Evolutionary conservation across 768 basidiomycete species (phyloP).

Genomic region (Termitomyces sp.): DNA sequence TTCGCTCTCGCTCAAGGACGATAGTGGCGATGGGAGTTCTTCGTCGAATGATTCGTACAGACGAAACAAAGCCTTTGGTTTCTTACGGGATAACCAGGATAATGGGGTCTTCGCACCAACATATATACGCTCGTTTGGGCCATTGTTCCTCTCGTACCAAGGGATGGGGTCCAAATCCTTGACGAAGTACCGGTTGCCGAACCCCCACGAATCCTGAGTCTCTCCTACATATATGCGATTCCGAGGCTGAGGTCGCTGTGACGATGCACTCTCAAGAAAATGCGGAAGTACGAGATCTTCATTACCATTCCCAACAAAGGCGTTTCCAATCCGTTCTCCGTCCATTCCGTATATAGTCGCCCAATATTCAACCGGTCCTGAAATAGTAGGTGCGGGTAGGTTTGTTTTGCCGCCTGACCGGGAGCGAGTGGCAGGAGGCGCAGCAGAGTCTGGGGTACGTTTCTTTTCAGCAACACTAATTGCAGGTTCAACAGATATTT

Average conservation of each 20-base stretch:
- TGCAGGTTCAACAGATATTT: neutral
- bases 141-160: slow-evolving; percentile 11
- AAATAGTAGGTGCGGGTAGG: slow-evolving; percentile 7
- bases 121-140: slow-evolving; percentile 14
- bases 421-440: neutral
- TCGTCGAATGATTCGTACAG: neutral
- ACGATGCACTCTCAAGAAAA: neutral
- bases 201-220: slow-evolving; percentile 30
- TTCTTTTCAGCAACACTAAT: neutral
- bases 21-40: slow-evolving; percentile 12
- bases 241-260: neutral
- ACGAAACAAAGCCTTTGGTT: neutral
- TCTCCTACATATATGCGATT: slow-evolving; percentile 30
- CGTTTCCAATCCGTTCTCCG: slow-evolving; percentile 27
- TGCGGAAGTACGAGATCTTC: slow-evolving; percentile 22
- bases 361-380: slow-evolving; percentile 27
- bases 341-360: slow-evolving; percentile 29
- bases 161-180: slow-evolving; percentile 16
- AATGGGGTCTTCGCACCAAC: slow-evolving; percentile 17
- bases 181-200: slow-evolving; percentile 12
- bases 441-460: neutral
- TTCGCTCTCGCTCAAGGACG: slow-evolving; percentile 9
- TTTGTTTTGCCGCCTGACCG: slow-evolving; percentile 11
- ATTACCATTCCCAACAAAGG: slow-evolving; percentile 21
- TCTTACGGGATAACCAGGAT: neutral